Conservation (phyloP, 768 basidiomycete species). For the Pleurotus citrinopileatus region DNA sequence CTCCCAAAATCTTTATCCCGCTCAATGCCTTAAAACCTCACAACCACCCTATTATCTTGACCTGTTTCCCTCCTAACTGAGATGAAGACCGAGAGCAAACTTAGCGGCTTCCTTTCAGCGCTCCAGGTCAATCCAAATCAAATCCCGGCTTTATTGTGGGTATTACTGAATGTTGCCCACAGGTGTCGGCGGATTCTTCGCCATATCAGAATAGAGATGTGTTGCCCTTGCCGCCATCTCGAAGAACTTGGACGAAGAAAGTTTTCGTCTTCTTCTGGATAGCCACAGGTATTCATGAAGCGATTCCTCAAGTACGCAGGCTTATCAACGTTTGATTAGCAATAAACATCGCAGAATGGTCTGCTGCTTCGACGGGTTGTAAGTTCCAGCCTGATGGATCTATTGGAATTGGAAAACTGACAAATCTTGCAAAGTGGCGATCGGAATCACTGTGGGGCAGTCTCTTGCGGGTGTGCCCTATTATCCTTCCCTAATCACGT, state of each 20-base stretch:
- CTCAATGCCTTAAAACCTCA: no score
- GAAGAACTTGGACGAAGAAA: slow-evolving; percentile 25
- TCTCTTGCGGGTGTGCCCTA: slow-evolving; percentile 20
- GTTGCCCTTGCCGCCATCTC: slow-evolving; percentile 22
- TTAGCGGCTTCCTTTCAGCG: background rate
- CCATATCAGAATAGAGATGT: slow-evolving; percentile 28
- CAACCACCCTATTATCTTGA: no score
- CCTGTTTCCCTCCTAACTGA: no score
- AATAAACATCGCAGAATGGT: slow-evolving; percentile 31
- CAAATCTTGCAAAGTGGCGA: slow-evolving; percentile 22
- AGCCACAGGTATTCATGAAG: slow-evolving; percentile 21
- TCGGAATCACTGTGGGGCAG: slow-evolving; percentile 25
- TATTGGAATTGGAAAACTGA: background rate
- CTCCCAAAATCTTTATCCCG: no score
- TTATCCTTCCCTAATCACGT: background rate
- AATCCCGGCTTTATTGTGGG: no score
- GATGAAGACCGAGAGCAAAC: background rate
- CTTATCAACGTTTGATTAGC: slow-evolving; percentile 15
- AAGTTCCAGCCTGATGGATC: slow-evolving; percentile 5
- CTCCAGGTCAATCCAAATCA: slow-evolving; percentile 1
- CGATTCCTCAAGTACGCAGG: background rate
- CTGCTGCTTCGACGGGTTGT: slow-evolving; percentile 26
- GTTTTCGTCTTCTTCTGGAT: slow-evolving; percentile 30
- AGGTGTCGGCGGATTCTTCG: slow-evolving; percentile 23
- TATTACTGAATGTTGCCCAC: background rate